Conservation (phyloP, 2,329 filamentous ascomycete genomes). For the Blastomyces parvus region DNA sequence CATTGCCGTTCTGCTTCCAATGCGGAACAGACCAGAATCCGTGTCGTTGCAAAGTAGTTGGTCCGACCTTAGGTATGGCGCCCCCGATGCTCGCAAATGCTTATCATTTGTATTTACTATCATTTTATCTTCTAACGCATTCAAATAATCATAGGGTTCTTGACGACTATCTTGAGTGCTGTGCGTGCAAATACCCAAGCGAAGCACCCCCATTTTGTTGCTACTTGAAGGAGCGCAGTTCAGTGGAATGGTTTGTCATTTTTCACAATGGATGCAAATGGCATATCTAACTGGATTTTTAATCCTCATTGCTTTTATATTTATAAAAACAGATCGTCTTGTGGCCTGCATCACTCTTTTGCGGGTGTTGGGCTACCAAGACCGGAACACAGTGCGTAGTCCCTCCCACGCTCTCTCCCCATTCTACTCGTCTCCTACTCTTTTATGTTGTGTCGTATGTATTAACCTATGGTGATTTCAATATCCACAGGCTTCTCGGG, state of each 20-base stretch:
- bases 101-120: no score
- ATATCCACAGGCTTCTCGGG: conserved; percentile 40
- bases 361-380: conserved; percentile 48
- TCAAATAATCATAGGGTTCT: conserved; percentile 29
- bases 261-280: not conserved
- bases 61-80: conserved; percentile 42
- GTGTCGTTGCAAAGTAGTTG: conserved; percentile 48
- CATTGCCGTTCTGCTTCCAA: conserved; percentile 46
- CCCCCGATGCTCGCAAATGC: not conserved
- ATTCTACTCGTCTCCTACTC: not conserved
- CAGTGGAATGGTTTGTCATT: not conserved
- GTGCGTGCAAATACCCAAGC: conserved; percentile 28
- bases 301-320: not conserved
- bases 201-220: not conserved
- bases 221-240: not conserved
- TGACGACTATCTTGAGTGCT: conserved; percentile 40
- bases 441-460: not conserved
- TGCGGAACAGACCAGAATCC: conserved; percentile 49
- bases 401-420: not conserved
- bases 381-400: conserved; percentile 43
- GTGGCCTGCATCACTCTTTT: conserved; percentile 47
- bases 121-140: not conserved
- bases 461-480: conserved; percentile 13
- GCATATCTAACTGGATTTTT: not conserved
- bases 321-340: conserved; percentile 38